Conservation (phyloP, 2,329 filamentous ascomycete genomes). For the Arthrobotrys conoides region DNA sequence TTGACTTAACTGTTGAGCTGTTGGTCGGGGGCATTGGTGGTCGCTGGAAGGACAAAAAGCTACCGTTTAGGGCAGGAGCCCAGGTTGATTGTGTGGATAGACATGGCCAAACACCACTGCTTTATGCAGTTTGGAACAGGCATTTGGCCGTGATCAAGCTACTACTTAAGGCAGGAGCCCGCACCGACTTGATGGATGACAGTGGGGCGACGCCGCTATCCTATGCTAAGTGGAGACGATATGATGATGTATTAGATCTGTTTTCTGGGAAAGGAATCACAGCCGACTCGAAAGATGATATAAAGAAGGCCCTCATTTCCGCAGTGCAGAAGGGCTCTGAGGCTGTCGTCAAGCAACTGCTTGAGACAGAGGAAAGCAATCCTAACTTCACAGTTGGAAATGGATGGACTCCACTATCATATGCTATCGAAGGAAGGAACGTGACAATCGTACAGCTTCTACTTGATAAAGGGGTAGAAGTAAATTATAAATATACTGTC, state of each 20-base stretch:
- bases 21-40: slow-evolving; percentile 6
- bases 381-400: neutral
- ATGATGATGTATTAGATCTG: neutral
- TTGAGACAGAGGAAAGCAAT: neutral
- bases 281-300: neutral
- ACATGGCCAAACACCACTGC: slow-evolving; percentile 8
- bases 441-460: no score
- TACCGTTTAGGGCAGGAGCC: slow-evolving; percentile 2
- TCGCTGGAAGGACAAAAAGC: neutral
- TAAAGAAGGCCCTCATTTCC: neutral
- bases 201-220: slow-evolving; percentile 18
- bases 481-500: no score
- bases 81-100: slow-evolving; percentile 18
- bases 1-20: neutral
- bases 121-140: slow-evolving; percentile 10
- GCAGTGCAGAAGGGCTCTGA: no score
- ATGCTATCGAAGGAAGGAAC: no score
- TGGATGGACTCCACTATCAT: no score
- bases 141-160: neutral
- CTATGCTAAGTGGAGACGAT: slow-evolving; percentile 6
- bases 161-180: slow-evolving; percentile 1
- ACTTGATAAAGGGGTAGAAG: no score
- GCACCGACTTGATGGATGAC: neutral
- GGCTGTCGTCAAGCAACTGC: neutral
- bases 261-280: neutral